phyloP scores from a whole-genome alignment of 768 basidiomycete species.

The Ephemerocybe angulata region DNA sequence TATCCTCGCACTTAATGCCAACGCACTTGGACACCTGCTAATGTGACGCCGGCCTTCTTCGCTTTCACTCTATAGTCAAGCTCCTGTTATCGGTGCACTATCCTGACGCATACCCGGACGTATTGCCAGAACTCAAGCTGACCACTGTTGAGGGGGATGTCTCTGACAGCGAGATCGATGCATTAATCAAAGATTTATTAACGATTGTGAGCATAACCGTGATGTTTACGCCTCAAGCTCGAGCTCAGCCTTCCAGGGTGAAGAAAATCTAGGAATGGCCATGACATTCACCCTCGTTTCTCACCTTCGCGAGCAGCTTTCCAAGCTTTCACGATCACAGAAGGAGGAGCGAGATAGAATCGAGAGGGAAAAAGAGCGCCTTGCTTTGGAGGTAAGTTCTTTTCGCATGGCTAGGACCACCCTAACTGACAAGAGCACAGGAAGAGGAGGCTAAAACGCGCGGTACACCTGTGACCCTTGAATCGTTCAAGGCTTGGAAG shows the following conservation, averaged over 20 bases:
- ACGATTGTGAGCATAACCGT: slow-evolving; percentile 18
- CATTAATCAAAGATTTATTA: slow-evolving; percentile 56
- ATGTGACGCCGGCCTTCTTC: neutral
- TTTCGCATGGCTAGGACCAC: neutral
- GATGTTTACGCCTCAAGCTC: neutral
- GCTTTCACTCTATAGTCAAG: slow-evolving; percentile 50
- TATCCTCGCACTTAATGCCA: neutral
- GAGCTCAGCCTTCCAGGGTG: slow-evolving; percentile 45
- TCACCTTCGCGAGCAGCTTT: slow-evolving; percentile 75
- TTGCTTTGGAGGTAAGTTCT: slow-evolving; percentile 65
- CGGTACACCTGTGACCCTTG: slow-evolving; percentile 87
- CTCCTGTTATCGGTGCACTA: slow-evolving; percentile 73
- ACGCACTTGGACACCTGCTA: neutral
- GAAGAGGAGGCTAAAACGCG: slow-evolving; percentile 83
- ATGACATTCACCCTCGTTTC: slow-evolving; percentile 96
- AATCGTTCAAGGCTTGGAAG: slow-evolving; percentile 82
- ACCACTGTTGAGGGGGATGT: slow-evolving; percentile 58
- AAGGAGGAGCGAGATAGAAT: slow-evolving; percentile 56
- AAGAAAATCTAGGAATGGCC: slow-evolving; percentile 90
- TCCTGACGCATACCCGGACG: slow-evolving; percentile 80
- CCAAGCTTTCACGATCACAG: slow-evolving; percentile 52
- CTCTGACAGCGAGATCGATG: slow-evolving; percentile 51
- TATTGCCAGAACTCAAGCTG: slow-evolving; percentile 68
- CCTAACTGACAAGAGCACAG: slow-evolving; percentile 33
- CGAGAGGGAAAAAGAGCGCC: slow-evolving; percentile 70